Conservation (phyloP, 768 basidiomycete species). For the Naganishia vishniacii region DNA sequence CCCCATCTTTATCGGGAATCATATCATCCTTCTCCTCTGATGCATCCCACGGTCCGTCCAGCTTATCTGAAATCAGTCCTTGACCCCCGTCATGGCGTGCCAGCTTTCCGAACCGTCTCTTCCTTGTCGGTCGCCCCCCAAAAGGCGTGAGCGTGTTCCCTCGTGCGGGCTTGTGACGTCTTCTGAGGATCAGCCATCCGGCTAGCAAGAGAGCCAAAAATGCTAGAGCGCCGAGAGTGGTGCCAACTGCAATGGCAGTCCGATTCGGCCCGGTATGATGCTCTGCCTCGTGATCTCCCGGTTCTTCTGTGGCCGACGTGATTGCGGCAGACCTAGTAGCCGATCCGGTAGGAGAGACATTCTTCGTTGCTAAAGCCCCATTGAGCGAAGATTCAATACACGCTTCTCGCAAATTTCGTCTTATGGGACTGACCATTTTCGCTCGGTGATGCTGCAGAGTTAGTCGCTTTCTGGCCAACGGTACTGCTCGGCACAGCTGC, state of each 20-base stretch:
- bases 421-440: too few relatives aligned
- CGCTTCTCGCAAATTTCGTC: too few relatives aligned
- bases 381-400: too few relatives aligned
- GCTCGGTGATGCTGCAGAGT: neutral
- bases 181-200: neutral
- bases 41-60: slow-evolving; percentile 15
- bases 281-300: neutral
- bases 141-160: slow-evolving; percentile 7
- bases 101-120: neutral
- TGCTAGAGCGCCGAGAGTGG: slow-evolving; percentile 60
- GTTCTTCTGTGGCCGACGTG: neutral
- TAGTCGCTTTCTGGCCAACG: neutral
- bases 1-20: neutral
- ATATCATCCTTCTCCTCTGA: slow-evolving; percentile 22
- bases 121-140: slow-evolving; percentile 6
- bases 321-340: neutral
- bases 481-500: too few relatives aligned
- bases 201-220: slow-evolving; percentile 50
- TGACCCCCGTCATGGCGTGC: too few relatives aligned
- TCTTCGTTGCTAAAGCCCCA: neutral
- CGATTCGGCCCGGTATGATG: neutral
- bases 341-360: neutral
- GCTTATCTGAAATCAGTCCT: slow-evolving; percentile 2
- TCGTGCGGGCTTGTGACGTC: neutral
- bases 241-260: slow-evolving; percentile 57